phyloP scores from a whole-genome alignment of 2,329 filamentous ascomycete genomes.

The Neofusicoccum parvum region DNA sequence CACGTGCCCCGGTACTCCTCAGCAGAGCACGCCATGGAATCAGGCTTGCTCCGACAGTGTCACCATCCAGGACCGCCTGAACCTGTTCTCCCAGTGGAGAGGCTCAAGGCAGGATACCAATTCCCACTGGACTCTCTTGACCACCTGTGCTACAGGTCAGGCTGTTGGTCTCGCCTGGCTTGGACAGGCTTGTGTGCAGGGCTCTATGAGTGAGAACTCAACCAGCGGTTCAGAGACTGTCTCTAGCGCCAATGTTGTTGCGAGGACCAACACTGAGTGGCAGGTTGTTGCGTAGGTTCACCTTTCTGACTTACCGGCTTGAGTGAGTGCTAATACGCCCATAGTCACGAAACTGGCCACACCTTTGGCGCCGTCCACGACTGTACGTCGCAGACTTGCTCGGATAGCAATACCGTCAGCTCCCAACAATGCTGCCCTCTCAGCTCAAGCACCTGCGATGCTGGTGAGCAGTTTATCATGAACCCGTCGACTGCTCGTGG shows the following conservation, averaged over 20 bases:
- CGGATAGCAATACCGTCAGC: slow-evolving; percentile 59
- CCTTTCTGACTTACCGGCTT: not conserved
- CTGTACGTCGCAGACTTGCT: slow-evolving; percentile 71
- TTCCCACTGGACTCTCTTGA: slow-evolving; percentile 91
- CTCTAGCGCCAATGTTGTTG: slow-evolving; percentile 85
- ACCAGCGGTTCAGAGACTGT: slow-evolving; percentile 65
- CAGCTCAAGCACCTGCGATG: slow-evolving; percentile 64
- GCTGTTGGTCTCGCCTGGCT: slow-evolving; percentile 94
- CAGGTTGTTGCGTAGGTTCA: slow-evolving; percentile 75
- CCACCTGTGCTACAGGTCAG: slow-evolving; percentile 75
- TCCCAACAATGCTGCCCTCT: slow-evolving; percentile 81
- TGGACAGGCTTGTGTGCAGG: slow-evolving; percentile 76
- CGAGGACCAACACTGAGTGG: slow-evolving; percentile 83
- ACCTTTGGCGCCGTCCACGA: slow-evolving; percentile 97
- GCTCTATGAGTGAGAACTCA: slow-evolving; percentile 45
- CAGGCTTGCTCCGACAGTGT: slow-evolving; percentile 64
- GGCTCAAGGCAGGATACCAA: slow-evolving; percentile 76
- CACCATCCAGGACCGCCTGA: slow-evolving; percentile 76
- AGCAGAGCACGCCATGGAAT: slow-evolving; percentile 79
- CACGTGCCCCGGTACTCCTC: slow-evolving; percentile 71
- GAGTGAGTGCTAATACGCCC: not conserved
- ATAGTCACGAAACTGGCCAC: slow-evolving; percentile 79
- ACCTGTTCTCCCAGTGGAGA: slow-evolving; percentile 87
- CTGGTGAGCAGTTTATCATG: slow-evolving; percentile 84
- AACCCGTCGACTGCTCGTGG: slow-evolving; percentile 79